These are phyloP conservation scores for Agroathelia rolfsii DNA, from an alignment of 1,284 basidiomycete species.

Conservation along the genomic window DNA sequence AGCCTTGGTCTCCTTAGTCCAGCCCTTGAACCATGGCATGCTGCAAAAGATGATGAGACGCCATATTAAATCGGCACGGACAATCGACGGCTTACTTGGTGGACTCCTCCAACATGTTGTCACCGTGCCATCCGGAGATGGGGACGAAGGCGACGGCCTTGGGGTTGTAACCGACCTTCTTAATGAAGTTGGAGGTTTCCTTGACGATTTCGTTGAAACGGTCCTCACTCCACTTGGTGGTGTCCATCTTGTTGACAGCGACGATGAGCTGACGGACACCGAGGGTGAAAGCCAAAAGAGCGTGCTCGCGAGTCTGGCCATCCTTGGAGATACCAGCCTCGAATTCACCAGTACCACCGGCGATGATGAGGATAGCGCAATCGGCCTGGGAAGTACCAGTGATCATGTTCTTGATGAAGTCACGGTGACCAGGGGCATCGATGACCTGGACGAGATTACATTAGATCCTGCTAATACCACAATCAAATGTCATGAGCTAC, in stretches of 20 bases:
- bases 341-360: conserved; percentile 98
- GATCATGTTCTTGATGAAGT: conserved; percentile 99
- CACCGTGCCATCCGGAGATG: conserved; percentile 99
- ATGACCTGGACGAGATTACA: conserved; percentile 65
- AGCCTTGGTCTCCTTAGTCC: conserved; percentile 91
- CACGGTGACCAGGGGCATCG: conserved; percentile 99
- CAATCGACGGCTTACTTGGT: conserved; percentile 60
- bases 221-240: conserved; percentile 98
- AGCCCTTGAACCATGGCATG: conserved; percentile 99
- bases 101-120: conserved; percentile 99
- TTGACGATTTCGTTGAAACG: conserved; percentile 99
- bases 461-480: no score
- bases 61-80: conserved; percentile 10
- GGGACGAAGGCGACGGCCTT: conserved; percentile 98
- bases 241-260: conserved; percentile 99
- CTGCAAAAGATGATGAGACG: conserved; percentile 30
- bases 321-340: conserved; percentile 99
- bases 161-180: conserved; percentile 99
- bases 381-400: conserved; percentile 99
- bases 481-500: conserved; percentile 17
- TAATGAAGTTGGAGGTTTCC: conserved; percentile 99
- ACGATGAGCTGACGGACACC: conserved; percentile 99
- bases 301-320: conserved; percentile 99
- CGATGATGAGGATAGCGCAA: conserved; percentile 99
- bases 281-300: conserved; percentile 98